phyloP scores from a whole-genome alignment of 805 yeast species.

The Candida sanyiensis region DNA sequence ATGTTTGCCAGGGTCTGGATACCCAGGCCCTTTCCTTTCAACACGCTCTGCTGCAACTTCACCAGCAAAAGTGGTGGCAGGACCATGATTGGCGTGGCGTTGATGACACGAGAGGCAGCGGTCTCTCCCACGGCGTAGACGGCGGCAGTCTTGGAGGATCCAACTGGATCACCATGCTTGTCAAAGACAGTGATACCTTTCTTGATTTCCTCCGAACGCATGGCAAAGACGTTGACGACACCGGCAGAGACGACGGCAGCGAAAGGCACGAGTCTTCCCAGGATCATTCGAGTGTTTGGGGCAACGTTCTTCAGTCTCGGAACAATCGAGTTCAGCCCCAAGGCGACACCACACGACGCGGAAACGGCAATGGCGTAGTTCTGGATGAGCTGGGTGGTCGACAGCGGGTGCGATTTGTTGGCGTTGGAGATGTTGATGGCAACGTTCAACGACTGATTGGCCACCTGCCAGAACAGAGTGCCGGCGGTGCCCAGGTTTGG shows the following conservation, averaged over 20 bases:
- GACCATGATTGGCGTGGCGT: slow-evolving; percentile 97
- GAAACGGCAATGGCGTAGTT: slow-evolving; percentile 85
- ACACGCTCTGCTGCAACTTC: slow-evolving; percentile 61
- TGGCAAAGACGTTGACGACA: slow-evolving; percentile 87
- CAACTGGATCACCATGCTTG: slow-evolving; percentile 58
- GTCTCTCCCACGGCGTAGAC: slow-evolving; percentile 93
- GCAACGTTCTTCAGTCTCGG: slow-evolving; percentile 70
- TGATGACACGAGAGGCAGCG: slow-evolving; percentile 88
- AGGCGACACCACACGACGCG: slow-evolving; percentile 92
- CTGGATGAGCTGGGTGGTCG: slow-evolving; percentile 68
- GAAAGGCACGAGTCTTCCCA: slow-evolving; percentile 90
- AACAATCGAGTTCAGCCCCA: slow-evolving; percentile 88
- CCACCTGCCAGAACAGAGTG: slow-evolving; percentile 95
- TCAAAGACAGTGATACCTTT: slow-evolving; percentile 76
- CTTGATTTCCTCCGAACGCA: slow-evolving; percentile 92
- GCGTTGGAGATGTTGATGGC: slow-evolving; percentile 96
- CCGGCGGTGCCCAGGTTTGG: slow-evolving; percentile 89
- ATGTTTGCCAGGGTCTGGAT: slow-evolving; percentile 70
- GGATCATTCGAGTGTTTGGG: slow-evolving; percentile 62
- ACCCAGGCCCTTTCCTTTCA: slow-evolving; percentile 62
- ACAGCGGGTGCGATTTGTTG: slow-evolving; percentile 87
- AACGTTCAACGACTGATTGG: slow-evolving; percentile 93
- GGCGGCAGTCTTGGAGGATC: slow-evolving; percentile 83
- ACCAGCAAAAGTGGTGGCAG: slow-evolving; percentile 85
- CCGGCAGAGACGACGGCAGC: slow-evolving; percentile 99